A percentile compares a stretch with the other conserved stretches of the same genome.
Conservation (phyloP, 129 eudicot genomes). For the Centella asiatica region DNA sequence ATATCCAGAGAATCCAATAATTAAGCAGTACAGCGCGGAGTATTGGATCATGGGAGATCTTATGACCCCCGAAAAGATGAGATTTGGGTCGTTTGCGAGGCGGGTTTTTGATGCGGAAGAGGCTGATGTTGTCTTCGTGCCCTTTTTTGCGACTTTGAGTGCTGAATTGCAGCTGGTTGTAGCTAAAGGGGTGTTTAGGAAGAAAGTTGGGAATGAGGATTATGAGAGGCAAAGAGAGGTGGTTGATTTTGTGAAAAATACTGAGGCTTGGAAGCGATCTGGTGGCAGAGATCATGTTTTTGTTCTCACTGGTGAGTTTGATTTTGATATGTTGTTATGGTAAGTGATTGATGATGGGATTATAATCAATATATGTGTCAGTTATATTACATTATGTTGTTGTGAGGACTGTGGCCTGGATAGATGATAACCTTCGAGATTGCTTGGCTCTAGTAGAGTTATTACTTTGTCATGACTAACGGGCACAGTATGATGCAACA, state of each 20-base stretch:
- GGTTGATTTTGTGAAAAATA: conserved; percentile 59
- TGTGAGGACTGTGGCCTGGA: no score
- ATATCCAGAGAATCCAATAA: conserved; percentile 83
- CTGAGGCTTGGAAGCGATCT: conserved; percentile 78
- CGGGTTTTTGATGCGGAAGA: conserved; percentile 51
- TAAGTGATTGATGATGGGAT: background rate
- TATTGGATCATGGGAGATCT: conserved; percentile 94
- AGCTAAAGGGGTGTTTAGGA: conserved; percentile 74
- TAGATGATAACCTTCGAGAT: no score
- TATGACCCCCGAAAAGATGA: conserved; percentile 42
- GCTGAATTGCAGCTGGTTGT: conserved; percentile 82
- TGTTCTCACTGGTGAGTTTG: conserved; percentile 69
- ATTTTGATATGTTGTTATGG: background rate
- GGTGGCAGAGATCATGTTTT: conserved; percentile 93
- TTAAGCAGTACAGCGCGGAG: conserved; percentile 96
- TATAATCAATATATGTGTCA: no score
- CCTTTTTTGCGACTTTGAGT: conserved; percentile 86
- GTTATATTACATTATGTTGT: no score
- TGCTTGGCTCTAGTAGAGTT: no score
- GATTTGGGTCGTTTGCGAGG: conserved; percentile 59
- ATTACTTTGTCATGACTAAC: no score
- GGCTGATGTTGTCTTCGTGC: conserved; percentile 91
- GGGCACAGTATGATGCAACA: no score
- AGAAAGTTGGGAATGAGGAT: conserved; percentile 74
- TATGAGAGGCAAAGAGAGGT: conserved; percentile 79